Evolutionary conservation across 2,329 filamentous ascomycete species (phyloP).

Genomic region (Fusarium sp.): DNA sequence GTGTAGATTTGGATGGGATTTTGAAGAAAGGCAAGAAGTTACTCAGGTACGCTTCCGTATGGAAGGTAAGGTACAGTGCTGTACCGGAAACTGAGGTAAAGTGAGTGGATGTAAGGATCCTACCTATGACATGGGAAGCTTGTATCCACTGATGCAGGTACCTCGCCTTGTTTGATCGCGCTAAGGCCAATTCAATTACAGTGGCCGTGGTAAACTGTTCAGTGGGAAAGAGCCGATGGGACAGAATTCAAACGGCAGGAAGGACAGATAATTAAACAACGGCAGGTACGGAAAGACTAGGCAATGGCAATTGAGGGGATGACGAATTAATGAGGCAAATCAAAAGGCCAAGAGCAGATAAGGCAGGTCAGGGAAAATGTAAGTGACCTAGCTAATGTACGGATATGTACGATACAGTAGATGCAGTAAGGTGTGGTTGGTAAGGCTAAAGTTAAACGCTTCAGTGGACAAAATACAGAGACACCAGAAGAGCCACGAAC

Average conservation of each 20-base stretch:
- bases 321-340: conserved; percentile 35
- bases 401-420: conserved; percentile 6
- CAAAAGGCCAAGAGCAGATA: conserved; percentile 18
- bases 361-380: conserved; percentile 10
- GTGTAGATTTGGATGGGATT: conserved; percentile 28
- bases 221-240: conserved; percentile 24
- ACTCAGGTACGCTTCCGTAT: conserved; percentile 5
- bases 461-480: background rate
- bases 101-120: conserved; percentile 11
- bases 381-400: conserved; percentile 9
- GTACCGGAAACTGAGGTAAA: conserved; percentile 9
- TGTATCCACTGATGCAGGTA: conserved; percentile 45
- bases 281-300: conserved; percentile 1
- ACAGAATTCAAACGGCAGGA: conserved; percentile 31
- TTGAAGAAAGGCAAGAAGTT: conserved; percentile 2
- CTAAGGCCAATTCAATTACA: conserved; percentile 34
- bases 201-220: background rate
- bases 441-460: conserved; percentile 17
- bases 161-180: conserved; percentile 44
- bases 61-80: background rate
- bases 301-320: conserved; percentile 19
- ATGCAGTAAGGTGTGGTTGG: conserved; percentile 9
- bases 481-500: conserved; percentile 10
- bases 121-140: conserved; percentile 20
- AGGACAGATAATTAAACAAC: background rate